phyloP scores from a whole-genome alignment of 148 eudicot genomes.

The Nepenthes gracilis region DNA sequence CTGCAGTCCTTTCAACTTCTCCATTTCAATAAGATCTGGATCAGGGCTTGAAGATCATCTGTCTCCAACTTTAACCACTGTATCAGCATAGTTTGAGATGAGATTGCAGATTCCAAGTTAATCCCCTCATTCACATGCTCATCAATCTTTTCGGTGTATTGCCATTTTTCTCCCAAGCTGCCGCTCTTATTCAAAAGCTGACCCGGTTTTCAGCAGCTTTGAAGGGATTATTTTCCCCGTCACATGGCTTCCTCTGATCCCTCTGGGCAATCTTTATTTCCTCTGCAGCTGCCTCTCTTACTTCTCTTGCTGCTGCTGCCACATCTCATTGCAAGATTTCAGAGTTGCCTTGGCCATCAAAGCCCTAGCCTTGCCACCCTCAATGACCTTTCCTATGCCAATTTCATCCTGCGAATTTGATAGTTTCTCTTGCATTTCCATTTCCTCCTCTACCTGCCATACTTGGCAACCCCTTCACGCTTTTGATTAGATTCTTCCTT shows the following conservation, averaged over 20 bases:
- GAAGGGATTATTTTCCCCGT: constrained; percentile 8
- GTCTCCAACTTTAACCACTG: constrained; percentile 53
- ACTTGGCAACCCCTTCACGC: constrained; percentile 42
- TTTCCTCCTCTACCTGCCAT: constrained; percentile 61
- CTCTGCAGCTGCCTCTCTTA: constrained; percentile 43
- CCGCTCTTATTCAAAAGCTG: constrained; percentile 7
- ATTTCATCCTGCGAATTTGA: constrained; percentile 73
- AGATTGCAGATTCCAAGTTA: constrained; percentile 55
- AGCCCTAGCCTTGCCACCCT: constrained; percentile 71
- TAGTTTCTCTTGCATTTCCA: constrained; percentile 63
- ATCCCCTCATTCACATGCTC: constrained; percentile 80
- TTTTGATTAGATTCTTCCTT: too few species aligned
- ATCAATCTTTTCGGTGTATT: constrained; percentile 58
- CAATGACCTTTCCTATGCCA: constrained; percentile 43
- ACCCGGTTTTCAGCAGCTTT: constrained; percentile 13
- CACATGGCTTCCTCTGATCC: constrained; percentile 6
- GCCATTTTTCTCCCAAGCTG: constrained; percentile 11
- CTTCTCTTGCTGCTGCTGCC: constrained; percentile 56
- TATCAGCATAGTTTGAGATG: constrained; percentile 70
- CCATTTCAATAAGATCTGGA: constrained; percentile 53
- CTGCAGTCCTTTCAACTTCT: constrained; percentile 43
- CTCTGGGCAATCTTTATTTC: constrained; percentile 12
- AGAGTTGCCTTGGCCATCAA: constrained; percentile 79
- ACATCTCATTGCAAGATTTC: constrained; percentile 60
- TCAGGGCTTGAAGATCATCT: constrained; percentile 57